These are phyloP conservation scores for Citrus inodora DNA, from an alignment of 345 rosid genomes.

Conservation along the genomic window DNA sequence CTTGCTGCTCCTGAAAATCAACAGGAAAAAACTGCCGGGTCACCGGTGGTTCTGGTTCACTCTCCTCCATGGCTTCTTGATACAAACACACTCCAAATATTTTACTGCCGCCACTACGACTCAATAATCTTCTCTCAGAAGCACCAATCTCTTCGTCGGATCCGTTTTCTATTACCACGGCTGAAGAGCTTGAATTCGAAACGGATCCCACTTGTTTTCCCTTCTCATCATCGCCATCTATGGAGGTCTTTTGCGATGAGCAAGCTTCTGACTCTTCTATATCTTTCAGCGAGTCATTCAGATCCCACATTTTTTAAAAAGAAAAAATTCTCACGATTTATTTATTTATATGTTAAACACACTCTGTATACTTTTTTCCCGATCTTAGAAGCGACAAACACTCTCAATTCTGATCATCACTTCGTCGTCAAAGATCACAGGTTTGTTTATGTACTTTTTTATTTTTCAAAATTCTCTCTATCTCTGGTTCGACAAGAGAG, in stretches of 20 bases:
- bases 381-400: neutral
- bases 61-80: constrained; percentile 26
- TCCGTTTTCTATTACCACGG: constrained; percentile 70
- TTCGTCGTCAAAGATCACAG: constrained; percentile 1
- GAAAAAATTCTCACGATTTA: too few species aligned
- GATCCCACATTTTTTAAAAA: constrained; percentile 63
- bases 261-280: constrained; percentile 47
- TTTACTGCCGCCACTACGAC: constrained; percentile 26
- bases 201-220: constrained; percentile 70
- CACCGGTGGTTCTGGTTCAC: constrained; percentile 41
- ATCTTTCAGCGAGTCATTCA: constrained; percentile 53
- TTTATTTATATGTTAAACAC: neutral
- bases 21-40: constrained; percentile 85
- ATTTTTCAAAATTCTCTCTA: neutral
- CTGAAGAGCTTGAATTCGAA: constrained; percentile 85
- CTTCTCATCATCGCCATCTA: constrained; percentile 45
- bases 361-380: neutral
- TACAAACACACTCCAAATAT: constrained; percentile 54
- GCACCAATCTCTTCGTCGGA: constrained; percentile 61
- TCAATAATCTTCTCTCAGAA: constrained; percentile 10
- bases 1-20: constrained; percentile 40
- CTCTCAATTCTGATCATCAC: constrained; percentile 8
- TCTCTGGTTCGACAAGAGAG: neutral
- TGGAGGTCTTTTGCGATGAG: constrained; percentile 39
- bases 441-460: neutral